phyloP scores from a whole-genome alignment of 2,329 filamentous ascomycete species.

The Phaeosphaeria sp. region DNA sequence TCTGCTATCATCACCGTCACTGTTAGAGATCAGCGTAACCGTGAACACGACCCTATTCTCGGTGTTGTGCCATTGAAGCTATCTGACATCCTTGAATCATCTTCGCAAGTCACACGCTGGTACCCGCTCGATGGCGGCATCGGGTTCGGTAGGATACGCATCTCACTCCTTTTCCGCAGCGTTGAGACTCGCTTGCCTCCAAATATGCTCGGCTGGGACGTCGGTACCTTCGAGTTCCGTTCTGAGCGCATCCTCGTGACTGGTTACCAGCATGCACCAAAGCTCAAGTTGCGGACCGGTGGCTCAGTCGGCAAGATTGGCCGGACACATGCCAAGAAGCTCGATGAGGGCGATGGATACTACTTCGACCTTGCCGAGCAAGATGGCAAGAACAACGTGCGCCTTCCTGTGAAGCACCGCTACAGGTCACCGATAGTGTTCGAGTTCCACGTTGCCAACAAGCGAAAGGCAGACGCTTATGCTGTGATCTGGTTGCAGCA shows the following conservation, averaged over 20 bases:
- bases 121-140: conserved; percentile 96
- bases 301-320: conserved; percentile 78
- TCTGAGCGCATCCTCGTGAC: conserved; percentile 72
- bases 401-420: conserved; percentile 86
- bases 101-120: conserved; percentile 87
- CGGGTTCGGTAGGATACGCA: conserved; percentile 84
- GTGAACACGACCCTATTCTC: conserved; percentile 92
- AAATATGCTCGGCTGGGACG: conserved; percentile 87
- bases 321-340: conserved; percentile 66
- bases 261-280: conserved; percentile 67
- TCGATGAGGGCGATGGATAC: conserved; percentile 65
- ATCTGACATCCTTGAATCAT: conserved; percentile 85
- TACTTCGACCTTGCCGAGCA: conserved; percentile 65
- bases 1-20: conserved; percentile 85
- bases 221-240: conserved; percentile 90
- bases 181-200: conserved; percentile 87
- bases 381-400: conserved; percentile 63
- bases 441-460: conserved; percentile 76
- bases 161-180: conserved; percentile 88
- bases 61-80: conserved; percentile 90
- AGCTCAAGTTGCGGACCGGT: conserved; percentile 81
- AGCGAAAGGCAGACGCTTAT: conserved; percentile 75
- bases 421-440: conserved; percentile 91
- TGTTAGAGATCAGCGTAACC: conserved; percentile 85
- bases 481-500: conserved; percentile 87